Evolutionary conservation across 108 stramenopile genomes (phyloP), one percentile per base, ranked within the genome.

Genomic region (Skeletonema costatum): DNA sequence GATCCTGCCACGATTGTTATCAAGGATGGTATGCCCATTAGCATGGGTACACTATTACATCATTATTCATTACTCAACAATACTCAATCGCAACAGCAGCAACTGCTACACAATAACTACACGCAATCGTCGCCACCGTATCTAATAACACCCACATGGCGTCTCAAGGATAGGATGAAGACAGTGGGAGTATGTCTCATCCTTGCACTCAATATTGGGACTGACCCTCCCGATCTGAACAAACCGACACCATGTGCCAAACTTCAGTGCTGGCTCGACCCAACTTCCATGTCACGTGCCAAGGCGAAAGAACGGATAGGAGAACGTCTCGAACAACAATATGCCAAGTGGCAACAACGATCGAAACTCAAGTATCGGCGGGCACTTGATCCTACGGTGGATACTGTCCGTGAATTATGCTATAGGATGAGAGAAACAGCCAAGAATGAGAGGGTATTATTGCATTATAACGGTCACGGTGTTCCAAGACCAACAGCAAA

Each of bases 391-490:
- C 99, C 99, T 5, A 97, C 98, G 0, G 86, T 93, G n/a, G 97
- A 99, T n/a, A 88, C 94, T 56, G 93, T 99, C 1, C 82, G 89
- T 39, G 70, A 75, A 4, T 78, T 99, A 30, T 98, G 97, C 69
- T 48, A 79, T 12, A 61, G 76, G 32, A 81, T 98, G 72, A 73
- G 99, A 35, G 78, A 88, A 32, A 76, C 82, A 42, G 98, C 97
- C 3, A 78, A 82, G 63, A 29, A 21, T 33, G 97, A 99, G 75
- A 78, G 99, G 32, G 86, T 98, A 6, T 72, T 99, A 36, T 68
- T 99, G 33, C 99, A 99, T 86, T 98, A 98, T 88, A 98, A 99
- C 86, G 98, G 98, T 42, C 98, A 99, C 74, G 99, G 99, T 13
- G 98, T 99, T 13, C 99, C 99, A 2, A 64, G 95, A 32, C 99